Evolutionary conservation across 1,139 yeast species (phyloP).

Genomic region (Scheffersomyces cryptocercus): DNA sequence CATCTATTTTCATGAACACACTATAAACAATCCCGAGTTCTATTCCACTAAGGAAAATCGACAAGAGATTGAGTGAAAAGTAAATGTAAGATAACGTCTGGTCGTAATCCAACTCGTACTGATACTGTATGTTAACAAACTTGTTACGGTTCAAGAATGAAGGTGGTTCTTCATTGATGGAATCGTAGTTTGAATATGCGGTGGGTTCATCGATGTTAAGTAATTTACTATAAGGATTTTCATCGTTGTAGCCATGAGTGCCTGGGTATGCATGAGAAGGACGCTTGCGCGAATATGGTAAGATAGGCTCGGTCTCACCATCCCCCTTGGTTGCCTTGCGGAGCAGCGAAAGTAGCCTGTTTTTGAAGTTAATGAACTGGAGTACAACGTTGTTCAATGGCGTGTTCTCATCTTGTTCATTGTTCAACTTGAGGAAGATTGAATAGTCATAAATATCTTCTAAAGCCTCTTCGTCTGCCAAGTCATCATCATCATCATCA

Average conservation of each 20-base stretch:
- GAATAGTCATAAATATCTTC: constrained; percentile 12
- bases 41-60: constrained; percentile 43
- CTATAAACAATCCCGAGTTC: constrained; percentile 46
- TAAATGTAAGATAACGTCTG: constrained; percentile 38
- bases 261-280: not conserved
- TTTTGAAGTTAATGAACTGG: constrained; percentile 20
- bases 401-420: constrained; percentile 14
- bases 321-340: not conserved
- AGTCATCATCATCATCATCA: constrained; percentile 5
- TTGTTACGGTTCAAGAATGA: constrained; percentile 13
- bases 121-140: constrained; percentile 16
- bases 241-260: not conserved
- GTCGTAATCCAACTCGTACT: constrained; percentile 38
- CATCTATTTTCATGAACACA: constrained; percentile 25
- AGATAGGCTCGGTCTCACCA: not conserved
- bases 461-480: constrained; percentile 13
- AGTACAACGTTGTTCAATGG: constrained; percentile 16
- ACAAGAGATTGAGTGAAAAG: constrained; percentile 35
- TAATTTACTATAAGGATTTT: not conserved
- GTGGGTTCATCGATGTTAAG: constrained; percentile 1
- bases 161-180: constrained; percentile 35
- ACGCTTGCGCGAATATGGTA: too few relatives aligned
- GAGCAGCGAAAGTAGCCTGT: constrained; percentile 8
- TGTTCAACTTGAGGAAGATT: constrained; percentile 17
- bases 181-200: constrained; percentile 24